phyloP scores from a whole-genome alignment of 2,329 filamentous ascomycete species.

The Fusarium sp. region DNA sequence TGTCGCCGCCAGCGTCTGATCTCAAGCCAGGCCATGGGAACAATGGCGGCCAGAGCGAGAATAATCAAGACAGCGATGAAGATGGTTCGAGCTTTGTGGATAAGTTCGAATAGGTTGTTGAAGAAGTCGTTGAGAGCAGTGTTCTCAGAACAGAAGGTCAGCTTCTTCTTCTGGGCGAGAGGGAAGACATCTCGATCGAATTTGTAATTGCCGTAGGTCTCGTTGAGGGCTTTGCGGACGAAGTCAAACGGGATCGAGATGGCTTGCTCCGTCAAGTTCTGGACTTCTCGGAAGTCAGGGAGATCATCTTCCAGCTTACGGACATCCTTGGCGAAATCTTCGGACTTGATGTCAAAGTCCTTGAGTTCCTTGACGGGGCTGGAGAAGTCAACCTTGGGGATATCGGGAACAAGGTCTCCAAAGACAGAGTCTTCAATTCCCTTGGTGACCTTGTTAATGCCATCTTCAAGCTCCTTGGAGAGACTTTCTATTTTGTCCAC shows the following conservation, averaged over 20 bases:
- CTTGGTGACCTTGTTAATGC: slow-evolving; percentile 59
- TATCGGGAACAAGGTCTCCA: slow-evolving; percentile 55
- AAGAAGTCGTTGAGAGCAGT: slow-evolving; percentile 87
- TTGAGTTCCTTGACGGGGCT: slow-evolving; percentile 71
- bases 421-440: slow-evolving; percentile 56
- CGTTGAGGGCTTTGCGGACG: slow-evolving; percentile 76
- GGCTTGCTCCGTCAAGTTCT: slow-evolving; percentile 79
- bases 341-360: slow-evolving; percentile 71
- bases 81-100: slow-evolving; percentile 73
- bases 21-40: slow-evolving; percentile 83
- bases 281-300: slow-evolving; percentile 82
- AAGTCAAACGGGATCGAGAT: slow-evolving; percentile 83
- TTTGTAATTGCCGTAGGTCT: slow-evolving; percentile 74
- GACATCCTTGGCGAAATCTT: slow-evolving; percentile 73
- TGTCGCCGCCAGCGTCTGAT: slow-evolving; percentile 78
- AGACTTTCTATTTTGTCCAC: slow-evolving; percentile 66
- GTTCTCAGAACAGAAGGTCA: slow-evolving; percentile 90
- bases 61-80: slow-evolving; percentile 79
- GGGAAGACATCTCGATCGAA: slow-evolving; percentile 84
- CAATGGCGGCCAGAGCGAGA: slow-evolving; percentile 74
- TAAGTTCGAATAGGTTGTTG: slow-evolving; percentile 70
- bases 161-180: slow-evolving; percentile 79
- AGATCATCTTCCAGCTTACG: slow-evolving; percentile 78
- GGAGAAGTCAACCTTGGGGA: slow-evolving; percentile 69
- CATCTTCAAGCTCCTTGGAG: slow-evolving; percentile 56